A percentile compares a stretch with the other conserved stretches of the same genome.
phyloP scores from a whole-genome alignment of 306 rosid species.

The Dryas octopetala region DNA sequence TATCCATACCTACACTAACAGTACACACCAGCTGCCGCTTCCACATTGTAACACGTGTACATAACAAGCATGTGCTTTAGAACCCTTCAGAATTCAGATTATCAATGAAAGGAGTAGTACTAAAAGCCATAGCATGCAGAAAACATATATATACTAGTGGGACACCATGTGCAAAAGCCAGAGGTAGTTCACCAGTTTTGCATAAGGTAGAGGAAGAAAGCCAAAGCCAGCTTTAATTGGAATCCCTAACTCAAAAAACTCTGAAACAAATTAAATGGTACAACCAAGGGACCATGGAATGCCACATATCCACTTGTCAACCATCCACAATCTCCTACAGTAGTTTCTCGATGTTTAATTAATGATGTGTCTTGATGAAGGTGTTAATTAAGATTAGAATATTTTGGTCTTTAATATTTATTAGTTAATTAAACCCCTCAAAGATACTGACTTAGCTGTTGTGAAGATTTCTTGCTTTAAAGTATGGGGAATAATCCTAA shows the following conservation, averaged over 20 bases:
- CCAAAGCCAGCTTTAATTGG: conserved; percentile 58
- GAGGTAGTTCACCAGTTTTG: conserved; percentile 32
- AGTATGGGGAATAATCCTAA: conserved; percentile 43
- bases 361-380: not conserved
- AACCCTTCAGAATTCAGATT: not conserved
- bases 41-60: conserved; percentile 43
- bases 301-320: conserved; percentile 46
- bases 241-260: conserved; percentile 43
- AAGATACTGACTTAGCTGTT: conserved; percentile 61
- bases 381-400: conserved; percentile 39
- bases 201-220: conserved; percentile 37
- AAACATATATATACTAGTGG: conserved; percentile 29
- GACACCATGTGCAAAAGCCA: conserved; percentile 59
- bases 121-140: not conserved
- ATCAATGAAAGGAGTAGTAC: not conserved
- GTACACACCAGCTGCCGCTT: conserved; percentile 15
- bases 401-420: conserved; percentile 22
- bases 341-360: conserved; percentile 34
- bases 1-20: conserved; percentile 32
- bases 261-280: conserved; percentile 29
- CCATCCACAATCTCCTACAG: conserved; percentile 51
- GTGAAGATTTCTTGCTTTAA: conserved; percentile 61
- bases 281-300: conserved; percentile 38
- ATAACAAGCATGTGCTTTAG: not conserved
- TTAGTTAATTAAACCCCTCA: conserved; percentile 29